phyloP scores from a whole-genome alignment of 306 rosid species.

The Quercus dentata region DNA sequence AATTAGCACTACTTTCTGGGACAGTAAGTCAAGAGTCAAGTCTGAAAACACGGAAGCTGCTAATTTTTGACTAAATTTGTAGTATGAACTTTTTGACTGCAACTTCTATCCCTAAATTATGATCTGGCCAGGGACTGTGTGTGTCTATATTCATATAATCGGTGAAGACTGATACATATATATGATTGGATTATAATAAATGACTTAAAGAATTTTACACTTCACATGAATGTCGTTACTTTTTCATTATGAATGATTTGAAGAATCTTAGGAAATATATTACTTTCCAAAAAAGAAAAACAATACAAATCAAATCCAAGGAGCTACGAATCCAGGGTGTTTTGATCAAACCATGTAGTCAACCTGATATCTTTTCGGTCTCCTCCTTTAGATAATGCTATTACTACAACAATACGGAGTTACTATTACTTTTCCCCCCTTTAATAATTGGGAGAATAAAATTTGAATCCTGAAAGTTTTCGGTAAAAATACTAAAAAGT shows the following conservation, averaged over 20 bases:
- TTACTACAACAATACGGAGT: conserved; percentile 11
- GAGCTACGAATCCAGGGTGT: too few species aligned
- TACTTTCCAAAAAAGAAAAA: too few species aligned
- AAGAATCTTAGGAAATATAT: conserved; percentile 8
- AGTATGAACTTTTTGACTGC: neutral
- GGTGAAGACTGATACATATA: neutral
- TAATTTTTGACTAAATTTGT: neutral
- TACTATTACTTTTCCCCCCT: neutral
- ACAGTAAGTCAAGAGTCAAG: neutral
- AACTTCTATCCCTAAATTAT: neutral
- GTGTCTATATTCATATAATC: neutral
- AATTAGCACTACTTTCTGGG: neutral
- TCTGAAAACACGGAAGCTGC: neutral
- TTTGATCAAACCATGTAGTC: conserved; percentile 16
- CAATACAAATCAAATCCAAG: too few species aligned
- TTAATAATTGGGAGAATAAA: too few species aligned
- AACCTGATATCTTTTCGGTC: neutral
- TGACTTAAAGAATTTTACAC: neutral
- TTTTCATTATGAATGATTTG: conserved; percentile 23
- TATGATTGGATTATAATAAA: neutral
- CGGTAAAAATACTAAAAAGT: too few species aligned
- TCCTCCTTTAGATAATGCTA: conserved; percentile 15
- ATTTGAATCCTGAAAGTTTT: too few species aligned
- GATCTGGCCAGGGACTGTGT: neutral
- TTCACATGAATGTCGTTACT: conserved; percentile 7